Base-by-base conservation (phyloP, 305 asterid species). In the Coffea humblotiana region DNA sequence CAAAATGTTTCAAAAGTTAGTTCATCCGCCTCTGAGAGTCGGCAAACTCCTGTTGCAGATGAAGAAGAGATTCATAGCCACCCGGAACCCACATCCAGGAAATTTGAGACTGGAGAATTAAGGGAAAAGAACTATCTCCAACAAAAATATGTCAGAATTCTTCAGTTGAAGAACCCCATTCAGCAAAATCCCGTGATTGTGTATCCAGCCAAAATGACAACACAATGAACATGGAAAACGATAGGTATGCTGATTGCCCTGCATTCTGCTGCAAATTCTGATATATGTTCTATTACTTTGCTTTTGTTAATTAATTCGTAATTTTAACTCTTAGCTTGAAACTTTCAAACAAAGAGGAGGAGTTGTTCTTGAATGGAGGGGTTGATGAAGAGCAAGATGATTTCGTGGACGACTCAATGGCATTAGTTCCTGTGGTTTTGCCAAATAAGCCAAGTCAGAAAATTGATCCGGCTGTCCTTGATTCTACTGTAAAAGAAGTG, bases 401-500 rank as follows among this genome's bases (percentile, higher is more conserved):
- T 16, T 32, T 65, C 27, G 78, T 85, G 27, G 90, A 90, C 80
- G 66, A 90, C 78, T 88, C 95, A 19, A 82, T 91, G 90, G 97
- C 97, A 64, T 75, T 94, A 56, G 89, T 91, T 67, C 77, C 77
- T 0, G 68, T 88, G 14, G 87, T 81, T 58, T 58, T 25, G 67
- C 83, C 79, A 14, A 79, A 87, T 72, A 75, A 87, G 76, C 72
- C 69, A 65, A 40, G 72, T 63, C 81, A 65, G 75, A 35, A 67
- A 8, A 58, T 86, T 69, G 90, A 89, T 86, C 92, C 95, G 37
- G 89, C 73, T 63, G 89, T 88, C 74, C 94, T 94, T 78, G 96
- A 91, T 83, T 82, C 89, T 21, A 87, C 93, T 11, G 97, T 91
- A 74, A 92, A 80, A 82, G 89, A 91, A 75, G 97, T 91, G 74